Evolutionary conservation across 768 basidiomycete species (phyloP).

Genomic region (Kwoniella europaea): DNA sequence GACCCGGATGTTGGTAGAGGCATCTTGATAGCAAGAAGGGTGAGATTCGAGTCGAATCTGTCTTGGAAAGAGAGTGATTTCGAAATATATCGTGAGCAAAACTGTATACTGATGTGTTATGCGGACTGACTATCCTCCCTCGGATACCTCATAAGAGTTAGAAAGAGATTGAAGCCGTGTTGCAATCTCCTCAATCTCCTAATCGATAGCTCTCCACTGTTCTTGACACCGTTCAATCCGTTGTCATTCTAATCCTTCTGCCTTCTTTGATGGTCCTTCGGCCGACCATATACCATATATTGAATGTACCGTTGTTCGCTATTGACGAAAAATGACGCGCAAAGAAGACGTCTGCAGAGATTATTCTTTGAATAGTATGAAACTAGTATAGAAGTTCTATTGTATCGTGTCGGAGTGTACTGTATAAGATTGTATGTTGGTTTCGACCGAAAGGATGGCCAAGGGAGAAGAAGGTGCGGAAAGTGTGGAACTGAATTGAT

Average conservation of each 20-base stretch:
- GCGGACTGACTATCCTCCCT: too few species aligned
- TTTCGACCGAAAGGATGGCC: background rate
- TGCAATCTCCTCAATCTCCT: background rate
- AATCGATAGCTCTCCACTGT: background rate
- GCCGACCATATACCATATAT: background rate
- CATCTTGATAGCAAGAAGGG: background rate
- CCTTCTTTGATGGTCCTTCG: background rate
- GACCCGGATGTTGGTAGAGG: constrained; percentile 15
- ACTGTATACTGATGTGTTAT: too few species aligned
- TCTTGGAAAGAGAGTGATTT: too few species aligned
- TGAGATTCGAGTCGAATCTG: too few species aligned
- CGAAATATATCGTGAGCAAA: too few species aligned
- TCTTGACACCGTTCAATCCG: background rate
- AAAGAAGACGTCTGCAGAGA: background rate
- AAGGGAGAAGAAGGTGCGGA: background rate
- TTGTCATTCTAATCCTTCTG: background rate
- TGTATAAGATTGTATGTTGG: background rate
- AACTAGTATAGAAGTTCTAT: background rate
- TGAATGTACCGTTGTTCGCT: background rate
- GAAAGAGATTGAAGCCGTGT: too few species aligned
- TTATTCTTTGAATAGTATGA: background rate
- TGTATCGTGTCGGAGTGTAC: background rate
- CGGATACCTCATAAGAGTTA: too few species aligned
- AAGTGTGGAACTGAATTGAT: background rate
- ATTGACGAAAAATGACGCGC: background rate